These are phyloP conservation scores for Phalaenopsis equestris DNA, from an alignment of 106 monocot genomes.

Conservation along the genomic window DNA sequence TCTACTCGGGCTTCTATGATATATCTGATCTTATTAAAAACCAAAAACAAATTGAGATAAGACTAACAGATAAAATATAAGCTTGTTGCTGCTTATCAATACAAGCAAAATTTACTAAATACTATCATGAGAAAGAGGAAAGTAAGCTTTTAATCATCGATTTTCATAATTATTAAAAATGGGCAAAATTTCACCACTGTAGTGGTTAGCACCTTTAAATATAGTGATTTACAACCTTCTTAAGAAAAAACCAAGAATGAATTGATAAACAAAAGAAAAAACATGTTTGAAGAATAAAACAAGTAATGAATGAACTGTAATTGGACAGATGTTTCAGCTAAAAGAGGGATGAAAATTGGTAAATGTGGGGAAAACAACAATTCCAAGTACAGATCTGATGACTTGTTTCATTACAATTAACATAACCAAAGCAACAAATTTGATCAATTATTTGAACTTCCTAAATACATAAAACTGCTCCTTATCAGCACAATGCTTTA, in stretches of 20 bases:
- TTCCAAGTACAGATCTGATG: not conserved
- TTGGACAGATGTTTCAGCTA: no score
- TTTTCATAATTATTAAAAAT: not conserved
- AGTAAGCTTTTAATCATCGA: not conserved
- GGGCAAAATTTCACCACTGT: not conserved
- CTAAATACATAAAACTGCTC: not conserved
- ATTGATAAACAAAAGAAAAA: no score
- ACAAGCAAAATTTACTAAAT: not conserved
- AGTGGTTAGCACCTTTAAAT: no score
- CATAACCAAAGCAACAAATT: not conserved
- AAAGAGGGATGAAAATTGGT: not conserved
- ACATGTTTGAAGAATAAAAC: no score
- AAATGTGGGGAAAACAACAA: not conserved
- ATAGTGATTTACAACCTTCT: no score
- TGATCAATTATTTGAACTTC: conserved; percentile 3
- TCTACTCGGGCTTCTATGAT: not conserved
- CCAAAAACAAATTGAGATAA: not conserved
- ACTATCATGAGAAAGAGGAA: not conserved
- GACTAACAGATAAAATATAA: not conserved
- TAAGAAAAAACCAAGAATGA: no score
- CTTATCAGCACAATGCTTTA: not conserved
- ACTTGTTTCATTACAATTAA: not conserved
- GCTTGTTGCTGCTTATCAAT: not conserved
- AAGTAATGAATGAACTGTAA: no score
- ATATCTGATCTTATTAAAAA: not conserved